These are phyloP conservation scores for Staphylotrichum longicolle DNA, from an alignment of 495 filamentous ascomycete species.

Conservation along the genomic window DNA sequence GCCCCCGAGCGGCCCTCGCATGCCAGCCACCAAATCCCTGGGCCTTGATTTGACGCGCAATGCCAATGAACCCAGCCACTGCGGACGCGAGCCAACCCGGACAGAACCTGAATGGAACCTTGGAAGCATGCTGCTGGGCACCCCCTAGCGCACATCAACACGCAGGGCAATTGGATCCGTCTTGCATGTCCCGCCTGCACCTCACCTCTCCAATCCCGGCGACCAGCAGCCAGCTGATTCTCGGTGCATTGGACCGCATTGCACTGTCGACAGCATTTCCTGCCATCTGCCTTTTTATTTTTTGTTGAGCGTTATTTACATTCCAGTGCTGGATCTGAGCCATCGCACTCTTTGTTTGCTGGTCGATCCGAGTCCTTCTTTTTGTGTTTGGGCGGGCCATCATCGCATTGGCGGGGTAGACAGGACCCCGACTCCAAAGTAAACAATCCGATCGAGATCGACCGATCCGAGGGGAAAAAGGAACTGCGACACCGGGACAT, in stretches of 20 bases:
- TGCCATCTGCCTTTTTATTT: background rate
- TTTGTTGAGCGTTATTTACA: background rate
- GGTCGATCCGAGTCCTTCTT: background rate
- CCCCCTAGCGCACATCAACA: background rate
- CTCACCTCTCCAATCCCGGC: background rate
- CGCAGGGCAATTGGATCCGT: conserved; percentile 10
- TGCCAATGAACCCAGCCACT: conserved; percentile 17
- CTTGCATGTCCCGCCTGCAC: conserved; percentile 8
- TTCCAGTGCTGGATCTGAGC: background rate
- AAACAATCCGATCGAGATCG: conserved; percentile 22
- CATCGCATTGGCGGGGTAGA: conserved; percentile 1
- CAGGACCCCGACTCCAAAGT: conserved; percentile 19
- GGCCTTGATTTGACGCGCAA: conserved; percentile 6
- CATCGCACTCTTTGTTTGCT: background rate
- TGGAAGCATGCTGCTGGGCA: background rate
- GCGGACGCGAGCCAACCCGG: conserved; percentile 10
- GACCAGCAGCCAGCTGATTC: conserved; percentile 9
- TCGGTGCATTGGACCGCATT: background rate
- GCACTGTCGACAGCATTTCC: background rate
- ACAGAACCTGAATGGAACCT: background rate
- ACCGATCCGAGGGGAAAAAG: no score
- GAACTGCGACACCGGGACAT: conserved; percentile 8
- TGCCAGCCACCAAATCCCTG: conserved; percentile 14
- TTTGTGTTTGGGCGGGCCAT: background rate
- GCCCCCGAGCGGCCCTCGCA: background rate